Evolutionary conservation across 257 asterid genomes (phyloP).

Genomic region (Capsicum baccatum): DNA sequence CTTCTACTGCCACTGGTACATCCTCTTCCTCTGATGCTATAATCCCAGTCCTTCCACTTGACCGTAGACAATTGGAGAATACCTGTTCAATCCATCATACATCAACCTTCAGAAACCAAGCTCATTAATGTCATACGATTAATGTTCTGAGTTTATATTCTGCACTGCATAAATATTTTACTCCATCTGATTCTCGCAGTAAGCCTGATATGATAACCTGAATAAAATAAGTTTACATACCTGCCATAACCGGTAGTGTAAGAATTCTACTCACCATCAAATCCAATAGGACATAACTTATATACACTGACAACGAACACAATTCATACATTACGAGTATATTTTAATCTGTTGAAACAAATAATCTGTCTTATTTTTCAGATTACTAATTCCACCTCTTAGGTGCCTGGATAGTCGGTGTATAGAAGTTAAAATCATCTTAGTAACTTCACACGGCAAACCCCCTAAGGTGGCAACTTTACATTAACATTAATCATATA

Average conservation of each 20-base stretch:
- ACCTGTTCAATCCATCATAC: slow-evolving; percentile 52
- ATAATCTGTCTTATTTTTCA: neutral
- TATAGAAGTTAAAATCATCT: neutral
- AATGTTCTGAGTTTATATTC: neutral
- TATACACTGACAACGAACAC: neutral
- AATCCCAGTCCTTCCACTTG: slow-evolving; percentile 97
- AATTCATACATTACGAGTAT: neutral
- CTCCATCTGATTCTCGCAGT: neutral
- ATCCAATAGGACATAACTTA: neutral
- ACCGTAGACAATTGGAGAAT: slow-evolving; percentile 81
- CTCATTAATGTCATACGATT: neutral
- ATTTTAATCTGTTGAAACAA: neutral
- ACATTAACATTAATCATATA: too few species aligned
- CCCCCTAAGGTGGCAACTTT: too few species aligned
- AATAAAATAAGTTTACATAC: neutral
- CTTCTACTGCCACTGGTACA: slow-evolving; percentile 97
- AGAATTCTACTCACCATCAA: neutral
- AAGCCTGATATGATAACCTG: neutral
- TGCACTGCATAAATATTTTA: neutral
- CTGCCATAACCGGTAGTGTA: neutral
- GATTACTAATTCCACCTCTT: neutral
- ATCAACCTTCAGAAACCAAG: slow-evolving; percentile 20
- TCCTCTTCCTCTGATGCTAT: slow-evolving; percentile 99
- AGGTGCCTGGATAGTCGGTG: neutral
- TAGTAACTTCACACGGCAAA: neutral